Conservation (phyloP, 2,329 filamentous ascomycete species). For the Metarhizium rileyi region DNA sequence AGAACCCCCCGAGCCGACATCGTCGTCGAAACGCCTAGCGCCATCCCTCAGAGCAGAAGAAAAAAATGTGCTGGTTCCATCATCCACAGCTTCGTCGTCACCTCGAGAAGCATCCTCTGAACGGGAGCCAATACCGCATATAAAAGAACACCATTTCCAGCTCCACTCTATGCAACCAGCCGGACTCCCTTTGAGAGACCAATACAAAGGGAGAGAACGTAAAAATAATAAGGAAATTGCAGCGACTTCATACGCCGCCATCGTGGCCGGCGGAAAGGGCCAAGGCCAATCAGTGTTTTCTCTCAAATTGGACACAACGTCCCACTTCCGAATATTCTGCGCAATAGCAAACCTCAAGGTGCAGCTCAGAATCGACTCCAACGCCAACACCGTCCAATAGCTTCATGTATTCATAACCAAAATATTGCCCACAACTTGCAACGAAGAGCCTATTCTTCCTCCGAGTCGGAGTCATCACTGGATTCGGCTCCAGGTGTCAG, state of each 20-base stretch:
- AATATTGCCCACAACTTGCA: neutral
- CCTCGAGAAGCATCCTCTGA: neutral
- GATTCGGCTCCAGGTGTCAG: constrained; percentile 23
- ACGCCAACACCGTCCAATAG: constrained; percentile 11
- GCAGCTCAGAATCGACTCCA: constrained; percentile 5
- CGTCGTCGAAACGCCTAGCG: constrained; percentile 2
- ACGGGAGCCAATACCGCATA: neutral
- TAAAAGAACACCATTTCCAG: neutral
- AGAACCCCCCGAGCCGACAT: neutral
- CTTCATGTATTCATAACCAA: constrained; percentile 10
- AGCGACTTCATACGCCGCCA: neutral
- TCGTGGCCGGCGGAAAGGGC: too few species aligned
- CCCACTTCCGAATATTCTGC: neutral
- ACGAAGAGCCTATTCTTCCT: constrained; percentile 29
- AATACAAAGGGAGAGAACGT: neutral
- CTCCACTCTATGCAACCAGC: neutral
- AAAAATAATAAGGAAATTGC: neutral
- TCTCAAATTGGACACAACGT: neutral
- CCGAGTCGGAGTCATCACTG: constrained; percentile 37
- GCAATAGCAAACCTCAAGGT: neutral
- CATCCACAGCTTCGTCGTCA: neutral
- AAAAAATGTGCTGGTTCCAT: neutral
- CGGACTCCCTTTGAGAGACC: neutral
- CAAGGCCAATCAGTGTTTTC: neutral
- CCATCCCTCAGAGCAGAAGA: neutral